A percentile compares a stretch with the other conserved stretches of the same genome.
These are phyloP conservation scores for Penicillium egyptiacum DNA, from an alignment of 495 filamentous ascomycete species.

Conservation along the genomic window DNA sequence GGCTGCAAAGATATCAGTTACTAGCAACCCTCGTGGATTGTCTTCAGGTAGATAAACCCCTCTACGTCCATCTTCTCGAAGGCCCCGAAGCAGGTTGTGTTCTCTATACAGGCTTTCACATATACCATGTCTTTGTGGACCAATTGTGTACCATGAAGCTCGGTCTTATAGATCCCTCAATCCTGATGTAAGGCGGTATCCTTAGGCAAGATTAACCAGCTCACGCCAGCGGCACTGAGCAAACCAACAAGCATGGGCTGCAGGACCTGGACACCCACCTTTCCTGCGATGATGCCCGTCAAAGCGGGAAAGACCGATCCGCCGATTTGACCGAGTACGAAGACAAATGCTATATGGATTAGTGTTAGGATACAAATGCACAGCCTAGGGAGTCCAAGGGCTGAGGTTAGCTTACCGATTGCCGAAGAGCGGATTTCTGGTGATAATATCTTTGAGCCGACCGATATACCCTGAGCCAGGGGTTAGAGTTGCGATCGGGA, in stretches of 20 bases:
- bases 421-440: conserved; percentile 31
- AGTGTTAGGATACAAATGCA: background rate
- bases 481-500: background rate
- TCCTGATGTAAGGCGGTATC: conserved; percentile 17
- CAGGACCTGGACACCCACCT: conserved; percentile 30
- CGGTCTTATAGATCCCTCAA: background rate
- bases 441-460: conserved; percentile 31
- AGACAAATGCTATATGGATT: conserved; percentile 24
- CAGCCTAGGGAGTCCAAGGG: background rate
- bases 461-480: conserved; percentile 29
- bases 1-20: too few relatives aligned
- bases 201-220: conserved; percentile 43
- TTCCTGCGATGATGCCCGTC: conserved; percentile 28
- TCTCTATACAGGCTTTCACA: background rate
- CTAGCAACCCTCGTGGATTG: too few relatives aligned
- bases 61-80: background rate
- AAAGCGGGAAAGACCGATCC: conserved; percentile 33
- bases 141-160: background rate
- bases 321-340: conserved; percentile 32
- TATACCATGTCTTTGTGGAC: background rate
- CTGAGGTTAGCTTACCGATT: conserved; percentile 16
- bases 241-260: conserved; percentile 36
- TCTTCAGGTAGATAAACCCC: too few relatives aligned
- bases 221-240: conserved; percentile 29
- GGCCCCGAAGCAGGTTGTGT: background rate